Conservation (phyloP, 768 basidiomycete genomes). For the Tremella yokohamensis region DNA sequence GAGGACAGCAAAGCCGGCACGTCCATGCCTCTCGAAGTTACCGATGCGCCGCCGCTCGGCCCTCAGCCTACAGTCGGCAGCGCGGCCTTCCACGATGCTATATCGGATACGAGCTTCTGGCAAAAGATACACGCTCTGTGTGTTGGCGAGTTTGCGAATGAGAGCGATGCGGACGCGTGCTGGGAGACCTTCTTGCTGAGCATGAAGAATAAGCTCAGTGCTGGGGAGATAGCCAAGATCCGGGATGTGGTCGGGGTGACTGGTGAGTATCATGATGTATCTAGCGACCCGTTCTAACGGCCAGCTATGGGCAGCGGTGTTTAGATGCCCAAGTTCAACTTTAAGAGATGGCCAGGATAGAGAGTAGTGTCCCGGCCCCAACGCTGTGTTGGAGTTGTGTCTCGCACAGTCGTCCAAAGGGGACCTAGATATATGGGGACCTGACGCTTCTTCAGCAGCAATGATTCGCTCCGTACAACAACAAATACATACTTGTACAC, state of each 20-base stretch:
- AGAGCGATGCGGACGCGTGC: constrained; percentile 64
- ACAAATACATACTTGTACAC: too few relatives aligned
- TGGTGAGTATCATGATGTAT: constrained; percentile 52
- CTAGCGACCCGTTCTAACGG: background rate
- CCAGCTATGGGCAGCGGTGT: constrained; percentile 4
- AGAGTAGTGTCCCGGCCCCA: too few relatives aligned
- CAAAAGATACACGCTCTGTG: constrained; percentile 64
- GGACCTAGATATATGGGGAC: too few relatives aligned
- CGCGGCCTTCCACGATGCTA: constrained; percentile 59
- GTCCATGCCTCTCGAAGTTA: constrained; percentile 57
- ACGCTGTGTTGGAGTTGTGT: too few relatives aligned
- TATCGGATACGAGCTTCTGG: constrained; percentile 82
- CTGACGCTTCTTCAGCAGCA: too few relatives aligned
- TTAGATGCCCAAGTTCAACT: background rate
- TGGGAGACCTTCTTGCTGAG: constrained; percentile 85
- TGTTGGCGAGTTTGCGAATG: constrained; percentile 62
- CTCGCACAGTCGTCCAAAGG: too few relatives aligned
- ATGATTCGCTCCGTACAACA: too few relatives aligned
- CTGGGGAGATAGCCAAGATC: constrained; percentile 85
- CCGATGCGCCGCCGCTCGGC: constrained; percentile 45
- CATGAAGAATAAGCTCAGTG: constrained; percentile 72
- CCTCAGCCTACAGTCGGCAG: constrained; percentile 51
- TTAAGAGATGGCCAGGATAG: too few relatives aligned
- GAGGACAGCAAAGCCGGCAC: constrained; percentile 29
- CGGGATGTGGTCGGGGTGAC: constrained; percentile 79